Conservation (phyloP, 2,329 filamentous ascomycete species). For the Cyanodermella asteris region DNA sequence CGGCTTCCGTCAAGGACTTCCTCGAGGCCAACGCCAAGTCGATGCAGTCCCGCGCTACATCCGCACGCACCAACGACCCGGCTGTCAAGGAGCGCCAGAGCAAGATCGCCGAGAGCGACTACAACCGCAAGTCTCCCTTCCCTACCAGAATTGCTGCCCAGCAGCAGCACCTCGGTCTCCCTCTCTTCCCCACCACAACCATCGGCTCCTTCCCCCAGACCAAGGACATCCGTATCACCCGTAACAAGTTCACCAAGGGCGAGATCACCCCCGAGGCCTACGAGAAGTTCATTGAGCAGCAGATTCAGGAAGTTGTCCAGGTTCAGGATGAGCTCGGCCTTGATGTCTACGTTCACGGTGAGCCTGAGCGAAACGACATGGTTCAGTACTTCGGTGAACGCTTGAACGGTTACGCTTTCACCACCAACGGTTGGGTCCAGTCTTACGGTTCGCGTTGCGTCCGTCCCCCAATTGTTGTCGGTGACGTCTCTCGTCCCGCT, state of each 20-base stretch:
- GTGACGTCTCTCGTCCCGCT: constrained; percentile 88
- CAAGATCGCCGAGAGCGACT: constrained; percentile 61
- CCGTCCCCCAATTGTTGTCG: constrained; percentile 92
- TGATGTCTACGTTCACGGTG: constrained; percentile 93
- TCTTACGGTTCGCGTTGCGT: constrained; percentile 96
- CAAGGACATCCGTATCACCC: constrained; percentile 88
- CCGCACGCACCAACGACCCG: constrained; percentile 88
- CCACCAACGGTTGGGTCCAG: constrained; percentile 97
- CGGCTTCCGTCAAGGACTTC: constrained; percentile 63
- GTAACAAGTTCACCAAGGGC: constrained; percentile 97
- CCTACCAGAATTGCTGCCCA: constrained; percentile 65
- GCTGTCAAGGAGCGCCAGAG: constrained; percentile 91
- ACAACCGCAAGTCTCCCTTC: constrained; percentile 88
- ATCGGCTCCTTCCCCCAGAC: constrained; percentile 99
- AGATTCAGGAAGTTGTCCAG: constrained; percentile 86
- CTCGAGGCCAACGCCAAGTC: constrained; percentile 96
- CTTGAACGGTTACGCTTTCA: constrained; percentile 92
- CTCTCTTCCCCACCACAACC: constrained; percentile 95
- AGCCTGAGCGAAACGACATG: constrained; percentile 99
- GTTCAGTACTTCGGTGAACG: constrained; percentile 99
- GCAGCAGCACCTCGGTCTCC: constrained; percentile 79
- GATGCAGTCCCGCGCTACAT: constrained; percentile 72
- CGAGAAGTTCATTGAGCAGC: constrained; percentile 98
- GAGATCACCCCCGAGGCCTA: constrained; percentile 85
- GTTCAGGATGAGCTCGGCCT: constrained; percentile 96